These are phyloP conservation scores for Sphaerosporella brunnea DNA, from an alignment of 495 filamentous ascomycete species.

Conservation along the genomic window DNA sequence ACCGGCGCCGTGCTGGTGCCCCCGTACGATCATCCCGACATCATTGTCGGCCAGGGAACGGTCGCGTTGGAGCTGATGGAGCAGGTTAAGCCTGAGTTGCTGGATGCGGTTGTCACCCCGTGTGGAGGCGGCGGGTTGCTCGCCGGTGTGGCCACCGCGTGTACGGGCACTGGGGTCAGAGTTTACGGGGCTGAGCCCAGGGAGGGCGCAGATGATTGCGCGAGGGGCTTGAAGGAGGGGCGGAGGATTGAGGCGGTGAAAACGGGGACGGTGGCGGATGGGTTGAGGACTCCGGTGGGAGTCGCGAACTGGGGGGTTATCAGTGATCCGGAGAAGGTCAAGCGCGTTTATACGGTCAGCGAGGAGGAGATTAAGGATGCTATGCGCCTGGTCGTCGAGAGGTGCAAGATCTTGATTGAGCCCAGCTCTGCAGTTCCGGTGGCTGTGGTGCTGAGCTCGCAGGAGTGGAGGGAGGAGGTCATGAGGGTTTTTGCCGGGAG, in stretches of 20 bases:
- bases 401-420: constrained; percentile 85
- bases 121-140: constrained; percentile 82
- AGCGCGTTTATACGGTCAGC: constrained; percentile 55
- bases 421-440: constrained; percentile 74
- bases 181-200: constrained; percentile 89
- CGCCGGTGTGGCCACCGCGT: constrained; percentile 60
- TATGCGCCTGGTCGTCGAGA: constrained; percentile 62
- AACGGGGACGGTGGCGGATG: constrained; percentile 75
- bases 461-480: constrained; percentile 53
- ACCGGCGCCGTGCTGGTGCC: constrained; percentile 66
- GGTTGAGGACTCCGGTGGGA: constrained; percentile 71
- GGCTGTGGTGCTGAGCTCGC: constrained; percentile 67
- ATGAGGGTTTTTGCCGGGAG: constrained; percentile 35
- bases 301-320: constrained; percentile 64
- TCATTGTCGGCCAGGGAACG: constrained; percentile 85
- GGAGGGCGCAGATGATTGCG: constrained; percentile 63
- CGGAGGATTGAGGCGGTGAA: constrained; percentile 46
- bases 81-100: constrained; percentile 44
- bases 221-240: constrained; percentile 44
- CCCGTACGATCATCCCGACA: constrained; percentile 79
- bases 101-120: constrained; percentile 73
- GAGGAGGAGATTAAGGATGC: constrained; percentile 71
- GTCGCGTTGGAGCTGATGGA: constrained; percentile 62
- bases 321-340: constrained; percentile 48
- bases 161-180: constrained; percentile 41